Evolutionary conservation across 2,329 filamentous ascomycete species (phyloP), one percentile per base, ranked within the genome.

Genomic region (Setomelanomma holmii): DNA sequence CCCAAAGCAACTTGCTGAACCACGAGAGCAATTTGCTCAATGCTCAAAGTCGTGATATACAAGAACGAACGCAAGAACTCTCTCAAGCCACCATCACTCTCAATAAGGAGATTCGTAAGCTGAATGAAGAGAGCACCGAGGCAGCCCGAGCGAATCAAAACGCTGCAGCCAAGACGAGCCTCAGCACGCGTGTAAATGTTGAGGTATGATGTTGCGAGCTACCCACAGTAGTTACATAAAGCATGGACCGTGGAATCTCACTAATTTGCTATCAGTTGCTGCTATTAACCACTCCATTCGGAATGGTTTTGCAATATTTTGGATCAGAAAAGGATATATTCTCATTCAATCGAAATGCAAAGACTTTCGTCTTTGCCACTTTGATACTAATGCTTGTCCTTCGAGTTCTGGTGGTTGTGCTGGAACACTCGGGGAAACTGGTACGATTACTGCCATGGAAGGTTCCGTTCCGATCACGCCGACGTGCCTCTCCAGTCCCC

Each of bases 301-400:
- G 10, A 3, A 45, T 58, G 19, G 49, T 45, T 0, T 40, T 55
- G 4, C 52, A 58, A 20, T 55, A 55, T 6, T 58, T 55, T 22
- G 35, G 49, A 5, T 45, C 51, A 0, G 52, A 53, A 10, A 33
- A 45, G 14, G 39, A 45, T 1, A 39, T 55, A 1, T 46, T 58
- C 7, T 40, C 45, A 3, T 52, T 55, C 16, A 34, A 49, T 7
- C 41, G 45, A 0, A 55, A 43, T 20, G 35, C 55, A 1, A 50
- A 22, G 12, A 40, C 49, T 0, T 55, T 55, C 14, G 17, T 52
- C 1, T 2, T 55, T 1, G 36, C 27, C 7, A 40, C 39, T 4
- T 5, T 57, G 2, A 17, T 57, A 4, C 16, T 55, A 1, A 49
- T 52, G 41, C 1, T 51, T 5, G 16, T 51, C 4, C 48, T 53